Evolutionary conservation across 1,284 basidiomycete genomes (phyloP).

Genomic region (Fomitiporia mediterranea): DNA sequence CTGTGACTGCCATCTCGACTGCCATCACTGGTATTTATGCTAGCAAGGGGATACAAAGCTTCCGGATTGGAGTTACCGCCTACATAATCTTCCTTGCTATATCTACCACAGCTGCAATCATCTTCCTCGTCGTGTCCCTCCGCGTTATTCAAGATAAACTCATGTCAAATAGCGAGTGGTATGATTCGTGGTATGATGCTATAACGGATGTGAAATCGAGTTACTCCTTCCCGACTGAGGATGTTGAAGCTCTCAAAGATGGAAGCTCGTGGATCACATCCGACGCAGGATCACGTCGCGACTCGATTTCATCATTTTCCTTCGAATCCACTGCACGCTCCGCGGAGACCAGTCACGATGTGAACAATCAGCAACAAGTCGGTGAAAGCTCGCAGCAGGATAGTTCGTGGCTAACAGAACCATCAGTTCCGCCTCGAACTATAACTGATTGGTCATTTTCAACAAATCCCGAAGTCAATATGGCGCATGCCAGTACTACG

Average conservation of each 20-base stretch:
- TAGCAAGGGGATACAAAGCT: slow-evolving; percentile 43
- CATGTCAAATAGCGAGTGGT: slow-evolving; percentile 42
- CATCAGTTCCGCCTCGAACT: slow-evolving; percentile 50
- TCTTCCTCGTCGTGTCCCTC: slow-evolving; percentile 53
- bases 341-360: slow-evolving; percentile 28
- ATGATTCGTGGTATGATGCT: slow-evolving; percentile 53
- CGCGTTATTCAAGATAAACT: slow-evolving; percentile 61
- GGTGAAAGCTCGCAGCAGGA: slow-evolving; percentile 36
- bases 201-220: slow-evolving; percentile 45
- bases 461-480: slow-evolving; percentile 34
- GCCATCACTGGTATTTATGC: slow-evolving; percentile 53
- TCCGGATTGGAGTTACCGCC: slow-evolving; percentile 56
- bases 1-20: slow-evolving; percentile 52
- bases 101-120: slow-evolving; percentile 47
- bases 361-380: slow-evolving; percentile 23
- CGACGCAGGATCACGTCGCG: slow-evolving; percentile 44
- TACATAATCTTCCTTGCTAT: slow-evolving; percentile 52
- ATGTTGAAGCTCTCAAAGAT: slow-evolving; percentile 62
- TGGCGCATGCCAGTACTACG: slow-evolving; percentile 27
- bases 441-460: slow-evolving; percentile 66
- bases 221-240: slow-evolving; percentile 60
- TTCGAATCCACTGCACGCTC: slow-evolving; percentile 56
- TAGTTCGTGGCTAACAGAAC: slow-evolving; percentile 66
- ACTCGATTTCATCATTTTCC: slow-evolving; percentile 62
- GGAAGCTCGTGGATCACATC: slow-evolving; percentile 75